Conservation (phyloP, 2,329 filamentous ascomycete species). For the Microascus cirrosus region DNA sequence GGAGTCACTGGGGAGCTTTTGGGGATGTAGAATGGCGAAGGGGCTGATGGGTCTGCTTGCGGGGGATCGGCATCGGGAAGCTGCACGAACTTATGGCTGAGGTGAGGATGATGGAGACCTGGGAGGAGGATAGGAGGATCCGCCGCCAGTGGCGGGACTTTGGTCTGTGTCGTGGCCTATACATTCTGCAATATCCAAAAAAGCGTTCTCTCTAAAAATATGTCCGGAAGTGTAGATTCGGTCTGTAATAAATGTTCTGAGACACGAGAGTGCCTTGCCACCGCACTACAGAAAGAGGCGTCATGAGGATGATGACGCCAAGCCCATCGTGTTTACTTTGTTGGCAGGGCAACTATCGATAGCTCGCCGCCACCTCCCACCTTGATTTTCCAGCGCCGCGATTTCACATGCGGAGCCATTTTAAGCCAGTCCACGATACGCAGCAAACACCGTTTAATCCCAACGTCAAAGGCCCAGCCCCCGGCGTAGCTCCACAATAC, state of each 20-base stretch:
- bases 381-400: not conserved
- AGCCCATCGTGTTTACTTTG: constrained; percentile 11
- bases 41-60: not conserved
- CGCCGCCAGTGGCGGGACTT: constrained; percentile 13
- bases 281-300: not conserved
- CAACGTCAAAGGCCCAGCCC: not conserved
- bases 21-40: not conserved
- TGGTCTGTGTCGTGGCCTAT: not conserved
- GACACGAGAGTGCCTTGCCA: not conserved
- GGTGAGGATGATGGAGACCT: constrained; percentile 59
- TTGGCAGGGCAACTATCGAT: constrained; percentile 33
- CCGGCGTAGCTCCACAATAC: too few species aligned
- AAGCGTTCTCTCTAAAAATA: not conserved
- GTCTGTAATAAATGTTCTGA: not conserved
- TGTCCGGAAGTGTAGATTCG: not conserved
- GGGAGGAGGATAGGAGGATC: constrained; percentile 55
- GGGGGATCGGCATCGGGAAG: constrained; percentile 2
- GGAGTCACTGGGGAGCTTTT: not conserved
- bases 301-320: not conserved
- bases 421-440: not conserved
- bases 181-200: not conserved
- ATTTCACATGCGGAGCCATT: not conserved
- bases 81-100: constrained; percentile 46
- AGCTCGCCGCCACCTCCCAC: constrained; percentile 13
- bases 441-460: not conserved